Evolutionary conservation across 192 early-diverging fungal genomes (phyloP).

Genomic region (Glomus cerebriforme): DNA sequence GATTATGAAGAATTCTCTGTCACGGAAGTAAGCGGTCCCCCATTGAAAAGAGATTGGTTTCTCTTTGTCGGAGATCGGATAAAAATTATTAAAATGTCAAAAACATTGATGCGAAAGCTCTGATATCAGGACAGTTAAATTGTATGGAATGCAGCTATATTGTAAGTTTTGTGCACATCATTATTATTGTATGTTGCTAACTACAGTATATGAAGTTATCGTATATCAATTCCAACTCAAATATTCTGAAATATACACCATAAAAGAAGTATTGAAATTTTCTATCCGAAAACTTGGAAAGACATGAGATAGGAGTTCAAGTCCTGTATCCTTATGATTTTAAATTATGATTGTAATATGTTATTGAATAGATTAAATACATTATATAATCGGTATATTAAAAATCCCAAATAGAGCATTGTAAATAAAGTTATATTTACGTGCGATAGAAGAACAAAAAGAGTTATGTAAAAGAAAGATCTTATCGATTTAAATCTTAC

Average conservation of each 20-base stretch:
- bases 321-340: no score
- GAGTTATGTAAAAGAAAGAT: no score
- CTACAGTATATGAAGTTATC: not conserved
- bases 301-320: not conserved
- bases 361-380: no score
- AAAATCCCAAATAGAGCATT: no score
- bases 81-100: conserved; percentile 21
- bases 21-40: conserved; percentile 11
- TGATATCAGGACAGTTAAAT: not conserved
- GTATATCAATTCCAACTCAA: conserved; percentile 8
- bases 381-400: no score
- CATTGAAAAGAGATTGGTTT: conserved; percentile 12
- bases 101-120: conserved; percentile 7
- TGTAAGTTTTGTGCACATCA: conserved; percentile 9
- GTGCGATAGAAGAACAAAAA: no score
- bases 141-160: conserved; percentile 9
- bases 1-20: conserved; percentile 17
- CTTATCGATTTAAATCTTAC: no score
- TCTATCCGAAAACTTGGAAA: conserved; percentile 1
- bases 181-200: conserved; percentile 18
- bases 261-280: not conserved
- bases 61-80: conserved; percentile 4
- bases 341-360: no score
- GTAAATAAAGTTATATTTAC: no score
- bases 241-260: conserved; percentile 3